Percentiles rank a stretch among this genome's conserved stretches.
Evolutionary conservation across 306 rosid genomes (phyloP).

Genomic region (Cajanus cajan): DNA sequence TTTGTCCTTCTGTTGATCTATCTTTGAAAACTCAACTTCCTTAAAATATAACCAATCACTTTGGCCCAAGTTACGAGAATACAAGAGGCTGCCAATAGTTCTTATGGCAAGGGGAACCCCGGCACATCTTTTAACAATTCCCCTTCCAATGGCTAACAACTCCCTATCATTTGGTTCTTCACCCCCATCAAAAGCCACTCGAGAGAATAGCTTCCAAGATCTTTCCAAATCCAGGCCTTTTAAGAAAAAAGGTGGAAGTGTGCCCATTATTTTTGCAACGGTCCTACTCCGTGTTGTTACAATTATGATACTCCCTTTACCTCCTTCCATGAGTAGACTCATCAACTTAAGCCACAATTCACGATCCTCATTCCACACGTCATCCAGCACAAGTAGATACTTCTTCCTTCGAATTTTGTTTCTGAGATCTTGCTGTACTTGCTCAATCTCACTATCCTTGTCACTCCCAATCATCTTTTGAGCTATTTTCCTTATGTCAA

Average conservation of each 20-base stretch:
- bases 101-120: slow-evolving; percentile 37
- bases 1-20: slow-evolving; percentile 21
- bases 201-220: slow-evolving; percentile 31
- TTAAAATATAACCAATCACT: slow-evolving; percentile 37
- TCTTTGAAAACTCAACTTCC: slow-evolving; percentile 35
- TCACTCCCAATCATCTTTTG: slow-evolving; percentile 23
- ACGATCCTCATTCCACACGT: slow-evolving; percentile 37
- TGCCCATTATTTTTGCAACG: slow-evolving; percentile 4
- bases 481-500: slow-evolving; percentile 31
- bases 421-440: slow-evolving; percentile 3
- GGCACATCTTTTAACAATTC: slow-evolving; percentile 32
- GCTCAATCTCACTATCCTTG: slow-evolving; percentile 15
- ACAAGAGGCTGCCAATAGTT: slow-evolving; percentile 36
- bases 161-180: slow-evolving; percentile 5
- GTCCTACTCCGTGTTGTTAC: slow-evolving; percentile 36
- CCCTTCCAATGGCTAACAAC: slow-evolving; percentile 9
- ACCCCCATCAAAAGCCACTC: slow-evolving; percentile 18
- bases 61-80: slow-evolving; percentile 19
- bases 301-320: slow-evolving; percentile 36
- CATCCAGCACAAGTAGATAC: slow-evolving; percentile 47
- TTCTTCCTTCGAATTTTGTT: slow-evolving; percentile 22
- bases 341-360: slow-evolving; percentile 20
- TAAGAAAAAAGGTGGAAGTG: neutral
- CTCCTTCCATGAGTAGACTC: slow-evolving; percentile 28
- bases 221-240: slow-evolving; percentile 12